Evolutionary conservation across 345 rosid genomes (phyloP).

Genomic region (Eucalyptus decipiens): DNA sequence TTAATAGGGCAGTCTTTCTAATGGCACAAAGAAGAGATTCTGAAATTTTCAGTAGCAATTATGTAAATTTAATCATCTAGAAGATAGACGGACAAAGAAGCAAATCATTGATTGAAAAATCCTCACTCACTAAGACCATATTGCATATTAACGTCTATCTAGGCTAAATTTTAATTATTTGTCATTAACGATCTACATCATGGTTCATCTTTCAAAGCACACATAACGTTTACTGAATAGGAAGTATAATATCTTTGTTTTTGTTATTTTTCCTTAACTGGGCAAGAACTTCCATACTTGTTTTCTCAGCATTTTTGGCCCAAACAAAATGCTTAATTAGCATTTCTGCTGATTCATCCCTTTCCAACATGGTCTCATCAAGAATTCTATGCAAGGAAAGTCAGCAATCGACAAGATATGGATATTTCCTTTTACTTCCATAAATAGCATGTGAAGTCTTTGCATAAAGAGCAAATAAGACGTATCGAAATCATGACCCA

Average conservation of each 20-base stretch:
- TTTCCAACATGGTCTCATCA: background rate
- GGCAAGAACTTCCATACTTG: background rate
- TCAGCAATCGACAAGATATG: background rate
- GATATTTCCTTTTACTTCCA: background rate
- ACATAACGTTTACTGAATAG: background rate
- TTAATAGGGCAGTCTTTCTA: background rate
- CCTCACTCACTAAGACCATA: background rate
- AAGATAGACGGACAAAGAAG: background rate
- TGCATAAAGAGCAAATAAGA: background rate
- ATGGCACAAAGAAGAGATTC: background rate
- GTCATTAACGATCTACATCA: background rate
- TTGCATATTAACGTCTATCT: no score
- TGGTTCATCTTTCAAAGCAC: background rate
- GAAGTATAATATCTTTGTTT: background rate
- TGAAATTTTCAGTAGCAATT: background rate
- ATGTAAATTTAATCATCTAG: background rate
- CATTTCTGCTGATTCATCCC: background rate
- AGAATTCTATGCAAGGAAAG: background rate
- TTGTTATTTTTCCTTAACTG: background rate
- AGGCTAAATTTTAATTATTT: background rate
- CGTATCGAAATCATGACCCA: fast-evolving
- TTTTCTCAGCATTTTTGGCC: background rate
- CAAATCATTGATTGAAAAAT: background rate
- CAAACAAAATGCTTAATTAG: background rate
- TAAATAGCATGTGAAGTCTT: background rate